Base-by-base conservation (phyloP, 495 filamentous ascomycete genomes). In the Penicillium diatomitis region DNA sequence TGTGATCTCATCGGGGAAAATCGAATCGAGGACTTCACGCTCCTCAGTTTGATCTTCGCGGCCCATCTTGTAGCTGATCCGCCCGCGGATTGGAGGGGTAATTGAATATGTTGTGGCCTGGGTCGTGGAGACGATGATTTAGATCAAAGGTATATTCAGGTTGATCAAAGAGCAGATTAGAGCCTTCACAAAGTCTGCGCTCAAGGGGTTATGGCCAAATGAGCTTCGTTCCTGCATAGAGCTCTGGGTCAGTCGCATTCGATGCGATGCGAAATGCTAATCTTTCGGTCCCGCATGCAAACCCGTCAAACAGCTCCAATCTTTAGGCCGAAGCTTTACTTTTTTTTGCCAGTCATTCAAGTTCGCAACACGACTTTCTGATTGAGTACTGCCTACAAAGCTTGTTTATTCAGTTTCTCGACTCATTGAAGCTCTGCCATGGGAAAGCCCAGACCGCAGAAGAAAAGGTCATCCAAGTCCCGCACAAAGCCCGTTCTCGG, bases 1-100 rank as follows among this genome's bases (percentile, higher is more conserved):
- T 78, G 84, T 87, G 44, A 97, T 95, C 66, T 99, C 94, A 34
- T 99, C 94, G 8, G 94, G 90, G 60, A 96, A 99, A 56, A 99
- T 99, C 47, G 90, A 95, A 60, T 91, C 88, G 54, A 98, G 87
- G 47, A 98, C 90, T 65, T 96, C 92, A 55, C 91, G 85, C 74
- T 98, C 92, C 72, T 98, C 90, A 45, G 80, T 70, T 66, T 98
- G 92, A 48, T 98, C 92, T 71, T 98, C 92, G 59, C 77, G 80
- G 29, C 91, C 90, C 92, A 96, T 97, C 20, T 20, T 7, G 54
- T 81, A 67, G 54, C 37, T 55, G 57, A 60, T 62, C 58, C 58
- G 56, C 57, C 52, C 42, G 60, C 60, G 60, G 58, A 54, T 55
- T 63, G 55, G 69, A 67, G 65, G 62, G 67, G 64, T 68, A 60